Evolutionary conservation across 306 rosid species (phyloP).

Genomic region (Gynostemma pentaphyllum): DNA sequence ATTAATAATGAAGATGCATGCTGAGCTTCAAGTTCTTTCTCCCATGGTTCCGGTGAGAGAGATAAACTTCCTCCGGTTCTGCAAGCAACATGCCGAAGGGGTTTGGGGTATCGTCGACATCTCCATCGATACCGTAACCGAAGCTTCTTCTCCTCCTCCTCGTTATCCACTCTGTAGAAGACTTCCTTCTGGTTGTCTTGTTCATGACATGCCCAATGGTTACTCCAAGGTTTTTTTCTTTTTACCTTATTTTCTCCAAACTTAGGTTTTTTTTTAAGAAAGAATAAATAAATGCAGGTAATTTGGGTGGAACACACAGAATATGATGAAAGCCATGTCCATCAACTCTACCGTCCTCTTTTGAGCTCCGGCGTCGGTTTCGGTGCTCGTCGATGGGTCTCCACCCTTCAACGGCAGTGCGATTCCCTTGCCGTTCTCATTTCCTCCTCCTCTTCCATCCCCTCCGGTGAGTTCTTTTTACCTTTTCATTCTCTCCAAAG

Average conservation of each 20-base stretch:
- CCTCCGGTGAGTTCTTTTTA: conserved; percentile 57
- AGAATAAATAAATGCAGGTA: conserved; percentile 32
- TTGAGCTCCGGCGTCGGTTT: conserved; percentile 79
- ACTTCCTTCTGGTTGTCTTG: conserved; percentile 93
- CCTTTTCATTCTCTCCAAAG: no score
- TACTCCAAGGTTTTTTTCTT: conserved; percentile 60
- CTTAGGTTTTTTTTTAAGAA: not conserved
- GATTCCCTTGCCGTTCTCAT: conserved; percentile 77
- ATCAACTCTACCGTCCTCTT: conserved; percentile 57
- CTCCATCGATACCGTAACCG: conserved; percentile 50
- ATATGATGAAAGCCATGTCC: conserved; percentile 66
- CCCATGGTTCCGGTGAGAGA: conserved; percentile 89
- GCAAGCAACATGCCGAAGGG: conserved; percentile 94
- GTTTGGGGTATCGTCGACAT: conserved; percentile 93
- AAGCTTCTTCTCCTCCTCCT: conserved; percentile 27
- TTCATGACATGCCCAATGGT: conserved; percentile 94
- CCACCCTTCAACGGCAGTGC: conserved; percentile 81
- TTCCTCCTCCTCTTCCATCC: conserved; percentile 58
- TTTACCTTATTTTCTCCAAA: not conserved
- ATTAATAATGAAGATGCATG: no score
- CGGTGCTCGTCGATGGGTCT: conserved; percentile 80
- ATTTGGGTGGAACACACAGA: conserved; percentile 95
- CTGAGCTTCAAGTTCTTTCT: conserved; percentile 88
- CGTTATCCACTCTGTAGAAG: conserved; percentile 51
- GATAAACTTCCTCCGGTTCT: conserved; percentile 67